Conservation (phyloP, 2,329 filamentous ascomycete genomes). For the Didymella glomerata region DNA sequence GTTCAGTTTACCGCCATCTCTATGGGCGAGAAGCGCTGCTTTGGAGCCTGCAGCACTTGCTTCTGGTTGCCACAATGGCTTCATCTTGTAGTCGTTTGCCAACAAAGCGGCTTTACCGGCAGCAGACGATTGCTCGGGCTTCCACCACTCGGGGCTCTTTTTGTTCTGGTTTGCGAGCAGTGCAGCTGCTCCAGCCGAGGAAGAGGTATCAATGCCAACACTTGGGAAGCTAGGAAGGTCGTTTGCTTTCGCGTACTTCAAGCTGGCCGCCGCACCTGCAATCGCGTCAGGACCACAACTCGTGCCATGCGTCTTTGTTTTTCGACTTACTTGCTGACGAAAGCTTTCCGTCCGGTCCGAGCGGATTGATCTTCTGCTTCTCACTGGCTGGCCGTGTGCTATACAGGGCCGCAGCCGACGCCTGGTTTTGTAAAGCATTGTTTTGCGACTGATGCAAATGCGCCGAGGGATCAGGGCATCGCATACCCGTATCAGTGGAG, state of each 20-base stretch:
- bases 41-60: conserved; percentile 73
- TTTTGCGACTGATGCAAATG: conserved; percentile 37
- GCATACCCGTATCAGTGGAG: conserved; percentile 26
- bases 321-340: conserved; percentile 63
- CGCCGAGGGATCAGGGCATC: conserved; percentile 56
- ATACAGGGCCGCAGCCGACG: conserved; percentile 69
- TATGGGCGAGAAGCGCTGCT: conserved; percentile 74
- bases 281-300: conserved; percentile 21
- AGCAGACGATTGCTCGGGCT: conserved; percentile 65
- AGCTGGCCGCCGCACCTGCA: conserved; percentile 66
- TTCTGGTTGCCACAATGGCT: conserved; percentile 69
- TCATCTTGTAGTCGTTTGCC: conserved; percentile 68
- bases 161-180: conserved; percentile 76
- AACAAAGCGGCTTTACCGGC: conserved; percentile 67
- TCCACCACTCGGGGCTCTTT: conserved; percentile 72
- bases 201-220: conserved; percentile 64
- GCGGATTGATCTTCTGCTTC: conserved; percentile 42
- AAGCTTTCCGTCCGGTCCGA: conserved; percentile 64
- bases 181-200: conserved; percentile 77
- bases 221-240: conserved; percentile 80
- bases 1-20: conserved; percentile 61
- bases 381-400: conserved; percentile 46
- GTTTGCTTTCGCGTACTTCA: conserved; percentile 76
- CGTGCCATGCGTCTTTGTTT: neutral
- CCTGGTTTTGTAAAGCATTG: conserved; percentile 57